These are phyloP conservation scores for Leucocoprinus birnbaumii DNA, from an alignment of 768 basidiomycete genomes.

Conservation along the genomic window DNA sequence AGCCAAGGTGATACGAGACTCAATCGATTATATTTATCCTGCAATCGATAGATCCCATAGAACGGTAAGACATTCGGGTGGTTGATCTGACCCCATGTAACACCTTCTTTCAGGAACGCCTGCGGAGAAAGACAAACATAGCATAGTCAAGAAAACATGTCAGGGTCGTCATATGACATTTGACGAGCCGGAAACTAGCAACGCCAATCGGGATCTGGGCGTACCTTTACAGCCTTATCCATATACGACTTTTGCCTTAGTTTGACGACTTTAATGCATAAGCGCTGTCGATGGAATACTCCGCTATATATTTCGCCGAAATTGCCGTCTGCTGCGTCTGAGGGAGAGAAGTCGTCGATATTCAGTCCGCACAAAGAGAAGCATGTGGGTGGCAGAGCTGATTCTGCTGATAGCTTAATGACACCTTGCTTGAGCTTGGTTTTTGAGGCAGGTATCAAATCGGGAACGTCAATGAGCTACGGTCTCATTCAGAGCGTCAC, in stretches of 20 bases:
- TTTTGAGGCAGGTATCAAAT: not conserved
- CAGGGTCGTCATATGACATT: too few relatives aligned
- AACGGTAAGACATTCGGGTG: slow-evolving; percentile 33
- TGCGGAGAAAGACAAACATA: too few relatives aligned
- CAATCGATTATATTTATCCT: slow-evolving; percentile 21
- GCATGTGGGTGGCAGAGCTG: slow-evolving; percentile 1
- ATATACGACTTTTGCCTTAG: slow-evolving; percentile 20
- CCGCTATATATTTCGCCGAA: slow-evolving; percentile 22
- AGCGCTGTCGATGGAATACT: slow-evolving; percentile 7
- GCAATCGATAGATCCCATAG: slow-evolving; percentile 25
- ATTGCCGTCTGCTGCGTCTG: slow-evolving; percentile 15
- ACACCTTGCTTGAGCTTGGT: slow-evolving; percentile 3
- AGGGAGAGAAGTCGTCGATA: slow-evolving; percentile 10
- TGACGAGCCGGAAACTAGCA: not conserved
- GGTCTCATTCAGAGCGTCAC: not conserved
- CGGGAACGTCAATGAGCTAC: slow-evolving; percentile 8
- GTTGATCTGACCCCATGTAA: slow-evolving; percentile 24
- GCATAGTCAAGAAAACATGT: too few relatives aligned
- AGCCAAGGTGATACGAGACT: slow-evolving; percentile 34
- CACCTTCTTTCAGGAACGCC: slow-evolving; percentile 25
- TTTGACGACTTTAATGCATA: slow-evolving; percentile 19
- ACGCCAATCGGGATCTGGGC: not conserved
- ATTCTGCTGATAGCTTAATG: slow-evolving; percentile 1
- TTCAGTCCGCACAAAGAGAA: slow-evolving; percentile 4
- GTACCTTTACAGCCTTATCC: slow-evolving; percentile 13